phyloP scores from a whole-genome alignment of 2,329 filamentous ascomycete species.

The Sporothrix luriei region DNA sequence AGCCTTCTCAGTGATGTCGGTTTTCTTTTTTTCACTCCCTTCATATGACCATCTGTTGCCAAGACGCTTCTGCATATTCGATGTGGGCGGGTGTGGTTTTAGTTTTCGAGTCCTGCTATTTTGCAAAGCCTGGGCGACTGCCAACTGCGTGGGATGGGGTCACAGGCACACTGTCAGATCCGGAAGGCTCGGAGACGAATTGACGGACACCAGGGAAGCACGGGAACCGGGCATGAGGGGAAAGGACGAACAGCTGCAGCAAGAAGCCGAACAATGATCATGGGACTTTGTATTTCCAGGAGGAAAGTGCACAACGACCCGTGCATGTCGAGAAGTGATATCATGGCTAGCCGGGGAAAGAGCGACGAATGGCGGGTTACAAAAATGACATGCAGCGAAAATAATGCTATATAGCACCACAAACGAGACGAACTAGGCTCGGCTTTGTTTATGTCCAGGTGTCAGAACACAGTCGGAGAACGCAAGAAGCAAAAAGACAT shows the following conservation, averaged over 20 bases:
- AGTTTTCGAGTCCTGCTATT: background rate
- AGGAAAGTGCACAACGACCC: background rate
- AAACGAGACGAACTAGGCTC: slow-evolving; percentile 1
- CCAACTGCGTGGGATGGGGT: background rate
- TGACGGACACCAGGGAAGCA: background rate
- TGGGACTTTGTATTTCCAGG: background rate
- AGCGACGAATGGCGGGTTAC: background rate
- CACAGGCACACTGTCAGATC: background rate
- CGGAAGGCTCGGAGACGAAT: slow-evolving; percentile 19
- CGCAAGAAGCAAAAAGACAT: background rate
- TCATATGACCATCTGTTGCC: background rate
- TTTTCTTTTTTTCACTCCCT: too few relatives aligned
- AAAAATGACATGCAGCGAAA: background rate
- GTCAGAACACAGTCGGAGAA: slow-evolving; percentile 8
- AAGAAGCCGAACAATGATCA: slow-evolving; percentile 12
- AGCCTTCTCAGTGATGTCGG: too few relatives aligned
- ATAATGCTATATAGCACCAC: background rate
- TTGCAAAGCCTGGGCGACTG: background rate
- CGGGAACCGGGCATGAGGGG: background rate
- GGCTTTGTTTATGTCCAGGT: slow-evolving; percentile 1
- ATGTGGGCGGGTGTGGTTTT: slow-evolving; percentile 12
- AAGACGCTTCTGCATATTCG: slow-evolving; percentile 25
- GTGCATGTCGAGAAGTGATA: background rate
- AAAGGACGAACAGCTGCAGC: background rate
- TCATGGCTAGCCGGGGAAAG: background rate